Evolutionary conservation across 208 protist genomes (phyloP).

Genomic region (Lotmaria passim): DNA sequence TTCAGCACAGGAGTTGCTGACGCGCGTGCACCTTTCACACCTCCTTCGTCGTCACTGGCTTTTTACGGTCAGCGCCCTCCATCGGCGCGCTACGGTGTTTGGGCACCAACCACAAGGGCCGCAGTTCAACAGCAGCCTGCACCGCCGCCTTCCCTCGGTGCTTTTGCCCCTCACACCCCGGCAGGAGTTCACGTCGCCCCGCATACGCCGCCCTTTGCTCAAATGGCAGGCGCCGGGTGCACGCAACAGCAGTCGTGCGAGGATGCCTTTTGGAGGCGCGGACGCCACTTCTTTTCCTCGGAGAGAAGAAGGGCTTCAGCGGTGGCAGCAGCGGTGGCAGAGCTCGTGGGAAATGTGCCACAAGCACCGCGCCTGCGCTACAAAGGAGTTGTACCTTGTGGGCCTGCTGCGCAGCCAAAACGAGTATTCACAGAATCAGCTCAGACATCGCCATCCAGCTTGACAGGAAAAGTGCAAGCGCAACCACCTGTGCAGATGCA

Average conservation of each 20-base stretch:
- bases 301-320: neutral
- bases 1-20: neutral
- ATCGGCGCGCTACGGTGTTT: neutral
- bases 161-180: neutral
- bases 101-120: neutral
- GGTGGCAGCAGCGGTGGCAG: neutral
- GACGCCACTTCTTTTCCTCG: conserved; percentile 17
- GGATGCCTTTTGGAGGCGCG: conserved; percentile 12
- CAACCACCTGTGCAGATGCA: no score
- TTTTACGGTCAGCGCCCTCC: no score
- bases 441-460: no score
- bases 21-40: neutral
- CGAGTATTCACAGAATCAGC: no score
- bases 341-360: neutral
- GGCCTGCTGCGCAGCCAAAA: no score
- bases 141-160: neutral
- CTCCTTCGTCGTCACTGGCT: neutral
- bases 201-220: conserved; percentile 11
- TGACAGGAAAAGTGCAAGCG: no score
- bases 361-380: neutral
- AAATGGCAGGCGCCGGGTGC: neutral
- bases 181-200: neutral
- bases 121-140: neutral
- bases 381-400: no score
- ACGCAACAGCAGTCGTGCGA: neutral